phyloP scores from a whole-genome alignment of 805 yeast species.

The Ogataea sp. region DNA sequence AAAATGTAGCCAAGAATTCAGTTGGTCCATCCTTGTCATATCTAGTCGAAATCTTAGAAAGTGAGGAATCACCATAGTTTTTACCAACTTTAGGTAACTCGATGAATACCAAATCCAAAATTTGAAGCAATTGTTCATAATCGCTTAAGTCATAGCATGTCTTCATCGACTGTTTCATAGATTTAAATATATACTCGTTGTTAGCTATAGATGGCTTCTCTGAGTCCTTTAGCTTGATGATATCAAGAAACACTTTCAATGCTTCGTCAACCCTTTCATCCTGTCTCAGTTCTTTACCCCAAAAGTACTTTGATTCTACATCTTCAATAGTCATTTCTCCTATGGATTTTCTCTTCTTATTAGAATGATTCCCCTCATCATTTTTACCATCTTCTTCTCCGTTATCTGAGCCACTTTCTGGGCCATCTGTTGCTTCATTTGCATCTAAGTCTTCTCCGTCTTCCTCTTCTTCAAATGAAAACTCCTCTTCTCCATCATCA shows the following conservation, averaged over 20 bases:
- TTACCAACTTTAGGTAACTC: constrained; percentile 9
- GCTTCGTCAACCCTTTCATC: constrained; percentile 22
- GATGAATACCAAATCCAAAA: constrained; percentile 13
- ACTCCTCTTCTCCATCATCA: constrained; percentile 27
- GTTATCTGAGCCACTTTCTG: background rate
- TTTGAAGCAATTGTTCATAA: constrained; percentile 7
- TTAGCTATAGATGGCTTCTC: background rate
- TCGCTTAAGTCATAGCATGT: constrained; percentile 13
- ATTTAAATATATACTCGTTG: constrained; percentile 21
- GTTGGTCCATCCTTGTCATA: constrained; percentile 14
- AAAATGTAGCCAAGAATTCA: constrained; percentile 12
- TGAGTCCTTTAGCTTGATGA: constrained; percentile 6
- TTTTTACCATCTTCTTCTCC: constrained; percentile 10
- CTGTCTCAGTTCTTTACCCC: constrained; percentile 25
- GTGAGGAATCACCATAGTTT: constrained; percentile 21
- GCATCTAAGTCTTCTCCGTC: constrained; percentile 20
- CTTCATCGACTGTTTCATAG: constrained; percentile 26
- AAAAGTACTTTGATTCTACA: constrained; percentile 21
- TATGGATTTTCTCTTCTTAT: too few relatives aligned
- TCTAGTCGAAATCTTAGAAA: constrained; percentile 21
- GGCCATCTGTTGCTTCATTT: background rate
- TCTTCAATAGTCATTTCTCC: constrained; percentile 4
- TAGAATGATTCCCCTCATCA: constrained; percentile 6
- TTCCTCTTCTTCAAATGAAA: constrained; percentile 24
- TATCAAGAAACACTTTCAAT: constrained; percentile 13